Conservation (phyloP, 768 basidiomycete genomes). For the Leccinum subtestaceum region DNA sequence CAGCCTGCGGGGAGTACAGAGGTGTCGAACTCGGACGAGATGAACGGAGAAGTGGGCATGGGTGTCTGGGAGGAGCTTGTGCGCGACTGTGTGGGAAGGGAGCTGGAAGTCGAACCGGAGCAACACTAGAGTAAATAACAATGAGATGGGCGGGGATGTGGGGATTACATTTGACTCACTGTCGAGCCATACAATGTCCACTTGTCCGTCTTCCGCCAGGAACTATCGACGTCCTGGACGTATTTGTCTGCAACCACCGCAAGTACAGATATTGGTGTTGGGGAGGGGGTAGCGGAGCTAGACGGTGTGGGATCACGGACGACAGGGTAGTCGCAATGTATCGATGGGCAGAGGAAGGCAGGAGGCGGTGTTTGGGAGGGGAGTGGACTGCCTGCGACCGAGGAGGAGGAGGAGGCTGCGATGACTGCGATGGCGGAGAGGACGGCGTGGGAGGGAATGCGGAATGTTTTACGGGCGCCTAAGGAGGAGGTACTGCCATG, state of each 20-base stretch:
- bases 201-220: constrained; percentile 52
- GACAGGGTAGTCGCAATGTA: constrained; percentile 21
- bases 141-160: not conserved
- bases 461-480: not conserved
- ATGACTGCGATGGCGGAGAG: constrained; percentile 58
- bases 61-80: constrained; percentile 11
- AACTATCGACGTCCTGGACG: constrained; percentile 47
- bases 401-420: constrained; percentile 41
- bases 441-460: constrained; percentile 47
- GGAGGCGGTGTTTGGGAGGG: constrained; percentile 39
- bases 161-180: constrained; percentile 38
- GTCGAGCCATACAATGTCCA: constrained; percentile 76
- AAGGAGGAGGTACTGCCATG: constrained; percentile 27
- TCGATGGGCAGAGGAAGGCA: constrained; percentile 59
- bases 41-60: constrained; percentile 13
- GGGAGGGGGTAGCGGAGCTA: constrained; percentile 13
- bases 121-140: constrained; percentile 16
- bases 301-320: not conserved
- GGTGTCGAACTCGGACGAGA: constrained; percentile 21
- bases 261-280: constrained; percentile 4
- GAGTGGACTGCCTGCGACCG: constrained; percentile 47
- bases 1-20: constrained; percentile 53
- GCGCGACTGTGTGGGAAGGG: not conserved
- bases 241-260: constrained; percentile 52
- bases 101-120: constrained; percentile 3